phyloP scores from a whole-genome alignment of 495 filamentous ascomycete genomes.

The Hyaloscypha bicolor region DNA sequence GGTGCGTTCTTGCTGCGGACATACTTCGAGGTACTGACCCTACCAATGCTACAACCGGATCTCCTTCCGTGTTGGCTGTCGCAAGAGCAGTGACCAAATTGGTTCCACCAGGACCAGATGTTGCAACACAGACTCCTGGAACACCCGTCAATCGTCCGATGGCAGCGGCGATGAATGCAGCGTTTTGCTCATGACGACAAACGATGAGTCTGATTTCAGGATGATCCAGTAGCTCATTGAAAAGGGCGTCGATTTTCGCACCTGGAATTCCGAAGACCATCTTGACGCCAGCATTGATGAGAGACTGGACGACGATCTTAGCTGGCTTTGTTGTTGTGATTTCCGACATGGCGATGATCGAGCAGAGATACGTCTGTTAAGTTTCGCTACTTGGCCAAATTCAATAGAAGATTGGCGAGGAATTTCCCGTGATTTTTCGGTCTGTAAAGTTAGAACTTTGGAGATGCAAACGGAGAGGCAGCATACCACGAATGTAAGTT shows the following conservation, averaged over 20 bases:
- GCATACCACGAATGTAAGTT: no score
- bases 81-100: conserved; percentile 30
- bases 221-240: conserved; percentile 42
- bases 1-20: conserved; percentile 40
- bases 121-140: conserved; percentile 42
- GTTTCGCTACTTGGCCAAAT: no score
- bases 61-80: conserved; percentile 36
- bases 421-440: no score
- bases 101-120: conserved; percentile 38
- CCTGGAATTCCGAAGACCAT: conserved; percentile 43
- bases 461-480: no score
- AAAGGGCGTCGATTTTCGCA: conserved; percentile 43
- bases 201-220: conserved; percentile 41
- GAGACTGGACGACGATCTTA: conserved; percentile 42
- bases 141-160: conserved; percentile 38
- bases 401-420: no score
- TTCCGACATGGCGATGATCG: background rate
- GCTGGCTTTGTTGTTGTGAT: conserved; percentile 32
- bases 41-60: conserved; percentile 36
- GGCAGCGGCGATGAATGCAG: conserved; percentile 43
- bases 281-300: conserved; percentile 41
- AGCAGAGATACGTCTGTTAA: background rate
- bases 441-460: no score
- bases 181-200: conserved; percentile 44
- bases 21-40: conserved; percentile 40